phyloP scores from a whole-genome alignment of 768 basidiomycete genomes.

The Kwoniella dejecticola region DNA sequence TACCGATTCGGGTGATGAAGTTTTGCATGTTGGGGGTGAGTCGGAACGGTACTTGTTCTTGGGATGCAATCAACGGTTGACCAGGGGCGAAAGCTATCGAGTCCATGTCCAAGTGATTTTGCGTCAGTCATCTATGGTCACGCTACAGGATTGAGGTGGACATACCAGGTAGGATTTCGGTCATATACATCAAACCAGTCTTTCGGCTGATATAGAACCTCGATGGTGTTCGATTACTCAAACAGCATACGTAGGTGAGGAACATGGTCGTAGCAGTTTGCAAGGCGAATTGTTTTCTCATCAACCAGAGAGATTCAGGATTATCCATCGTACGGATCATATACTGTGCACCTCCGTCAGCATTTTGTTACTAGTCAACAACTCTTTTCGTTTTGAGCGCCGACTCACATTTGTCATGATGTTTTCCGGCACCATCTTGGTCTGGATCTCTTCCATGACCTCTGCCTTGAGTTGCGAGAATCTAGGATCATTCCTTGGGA shows the following conservation, averaged over 20 bases:
- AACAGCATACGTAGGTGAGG: constrained; percentile 83
- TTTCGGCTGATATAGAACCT: constrained; percentile 87
- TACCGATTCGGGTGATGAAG: constrained; percentile 83
- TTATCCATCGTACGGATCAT: constrained; percentile 82
- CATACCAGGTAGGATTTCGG: constrained; percentile 82
- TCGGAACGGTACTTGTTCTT: constrained; percentile 92
- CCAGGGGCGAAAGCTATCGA: constrained; percentile 52
- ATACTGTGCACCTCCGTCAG: constrained; percentile 63
- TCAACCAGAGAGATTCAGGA: constrained; percentile 86
- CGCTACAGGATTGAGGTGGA: too few relatives aligned
- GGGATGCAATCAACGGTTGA: constrained; percentile 70
- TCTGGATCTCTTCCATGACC: constrained; percentile 79
- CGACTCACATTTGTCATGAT: constrained; percentile 73
- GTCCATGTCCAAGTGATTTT: too few relatives aligned
- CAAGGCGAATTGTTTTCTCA: constrained; percentile 93
- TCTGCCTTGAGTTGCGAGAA: constrained; percentile 62
- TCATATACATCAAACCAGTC: constrained; percentile 88
- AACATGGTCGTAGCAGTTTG: constrained; percentile 87
- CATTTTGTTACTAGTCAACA: background rate
- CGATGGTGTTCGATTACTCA: constrained; percentile 77
- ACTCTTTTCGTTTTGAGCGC: background rate
- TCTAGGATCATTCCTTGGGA: constrained; percentile 32
- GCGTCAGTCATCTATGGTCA: too few relatives aligned
- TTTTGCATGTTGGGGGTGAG: constrained; percentile 94
- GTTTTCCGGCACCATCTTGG: constrained; percentile 87